Base-by-base conservation (phyloP, 148 eudicot species). In the Fagopyrum homotropicum region DNA sequence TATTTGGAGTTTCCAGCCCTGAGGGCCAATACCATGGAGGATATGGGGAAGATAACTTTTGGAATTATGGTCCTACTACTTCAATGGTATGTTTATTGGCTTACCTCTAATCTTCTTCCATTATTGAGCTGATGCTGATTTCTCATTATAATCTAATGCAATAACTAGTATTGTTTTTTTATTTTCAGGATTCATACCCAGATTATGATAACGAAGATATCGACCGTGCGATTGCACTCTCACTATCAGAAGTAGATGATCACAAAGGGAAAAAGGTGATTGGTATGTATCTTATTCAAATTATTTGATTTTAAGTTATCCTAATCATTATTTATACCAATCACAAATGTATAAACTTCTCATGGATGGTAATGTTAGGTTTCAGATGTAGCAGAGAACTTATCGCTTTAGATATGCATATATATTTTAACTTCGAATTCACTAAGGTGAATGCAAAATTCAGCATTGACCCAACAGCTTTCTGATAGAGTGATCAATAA, bases 191-290 rank as follows among this genome's bases (percentile, higher is more conserved):
- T 74, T 82, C 84, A 10, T 85, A 77, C 82, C 82, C 90, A 9
- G 97, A 93, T 77, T 82, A 79, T 79, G 93, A 83, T 72, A 81
- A 80, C 66, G 95, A 93, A 81, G 97, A 93, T 78, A 82, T 93
- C 75, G 97, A 91, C 76, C 87, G 82, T 80, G 98, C 98, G 55
- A 91, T 91, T 82, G 98, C 98, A 81, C 87, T 85, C 75, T 91
- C 98, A 75, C 86, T 91, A 73, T 83, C 82, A 60, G 89, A 86
- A 75, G 86, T 82, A 82, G 91, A 90, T 83, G 91, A 90, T 83
- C 78, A 72, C 12, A 91, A 91, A 83, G 98, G 91, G 77, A 89
- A 93, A 83, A 85, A 85, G 86, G 88, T 85, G 66, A 79, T 88
- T 54, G 96, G 98, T 93, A 82, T 81, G 91, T 79, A 35, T 5